Evolutionary conservation across 2,329 filamentous ascomycete genomes (phyloP), one percentile per base, ranked within the genome.

Genomic region (Chrysoporthe austroafricana): DNA sequence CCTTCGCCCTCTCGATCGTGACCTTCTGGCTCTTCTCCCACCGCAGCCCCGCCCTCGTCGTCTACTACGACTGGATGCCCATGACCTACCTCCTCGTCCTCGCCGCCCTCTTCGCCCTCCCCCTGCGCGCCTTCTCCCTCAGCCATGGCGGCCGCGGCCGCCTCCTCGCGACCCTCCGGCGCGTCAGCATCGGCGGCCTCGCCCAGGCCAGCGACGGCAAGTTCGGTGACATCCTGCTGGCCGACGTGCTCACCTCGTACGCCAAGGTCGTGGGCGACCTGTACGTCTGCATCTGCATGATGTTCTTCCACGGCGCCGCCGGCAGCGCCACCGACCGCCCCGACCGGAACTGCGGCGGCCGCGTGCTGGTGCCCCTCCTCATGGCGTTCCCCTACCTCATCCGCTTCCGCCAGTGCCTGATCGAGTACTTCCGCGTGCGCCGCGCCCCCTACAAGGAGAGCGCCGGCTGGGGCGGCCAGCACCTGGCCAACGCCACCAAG

Each of bases 231-330:
- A 91, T 98, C 63, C 81, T 99, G 68, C 87, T 99, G 21, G 94
- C 96, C 44, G 96, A 99, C 85, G 95, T 94, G 66, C 81, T 98
- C 73, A 99, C 96, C 54, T 96, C 92, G 74, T 99, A 98, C 78
- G 91, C 95, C 70, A 97, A 96, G 78, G 91, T 97, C 42, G 84
- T 97, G 39, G 95, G 90, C 34, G 96, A 99, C 78, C 81, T 97
- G 14, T 97, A 94, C 77, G 91, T 98, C 66, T 90, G 90, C 60
- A 80, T 94, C 39, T 98, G 94, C 87, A 97, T 97, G 95, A 69
- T 69, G 68, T 69, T 69, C 68, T 94, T 97, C 78, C 87, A 97
- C 75, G 86, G 87, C 1, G 80, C 85, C 3, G 86, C 86, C 3
- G 86, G 89, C 54, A 91, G 90, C 63, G 92, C 93, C 36, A 97